A percentile compares a stretch with the other conserved stretches of the same genome.
These are phyloP conservation scores for Oryza officinalis DNA, from an alignment of 176 grass and related monocot species.

Conservation along the genomic window DNA sequence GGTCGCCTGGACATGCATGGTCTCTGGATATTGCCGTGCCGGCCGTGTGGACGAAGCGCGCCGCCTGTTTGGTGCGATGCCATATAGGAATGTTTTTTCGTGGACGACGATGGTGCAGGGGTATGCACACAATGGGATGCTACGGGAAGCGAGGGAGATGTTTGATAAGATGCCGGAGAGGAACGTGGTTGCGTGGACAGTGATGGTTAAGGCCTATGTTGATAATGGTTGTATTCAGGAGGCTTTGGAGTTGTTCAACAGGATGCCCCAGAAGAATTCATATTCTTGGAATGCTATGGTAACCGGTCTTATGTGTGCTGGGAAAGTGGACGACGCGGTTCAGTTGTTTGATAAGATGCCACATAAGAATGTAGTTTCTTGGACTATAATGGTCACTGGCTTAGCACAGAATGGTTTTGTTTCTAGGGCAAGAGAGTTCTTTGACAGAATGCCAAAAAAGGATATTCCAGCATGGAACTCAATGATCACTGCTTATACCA, in stretches of 20 bases:
- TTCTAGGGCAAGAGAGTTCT: conserved; percentile 46
- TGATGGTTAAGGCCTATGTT: conserved; percentile 40
- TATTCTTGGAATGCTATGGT: conserved; percentile 49
- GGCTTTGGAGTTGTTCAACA: conserved; percentile 39
- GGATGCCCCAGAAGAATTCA: conserved; percentile 38
- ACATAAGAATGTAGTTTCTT: conserved; percentile 52
- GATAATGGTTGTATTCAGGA: conserved; percentile 11
- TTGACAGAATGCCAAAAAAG: conserved; percentile 51
- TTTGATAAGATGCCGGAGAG: conserved; percentile 59
- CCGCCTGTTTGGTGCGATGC: conserved; percentile 61
- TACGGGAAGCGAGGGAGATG: conserved; percentile 43
- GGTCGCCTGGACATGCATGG: neutral
- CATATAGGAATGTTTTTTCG: conserved; percentile 37
- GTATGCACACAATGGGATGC: conserved; percentile 35
- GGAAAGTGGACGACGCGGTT: conserved; percentile 38
- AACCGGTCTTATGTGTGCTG: conserved; percentile 29
- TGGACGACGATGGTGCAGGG: conserved; percentile 68
- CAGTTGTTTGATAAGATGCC: conserved; percentile 46
- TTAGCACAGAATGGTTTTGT: conserved; percentile 53
- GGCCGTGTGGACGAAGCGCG: conserved; percentile 46
- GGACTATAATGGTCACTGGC: conserved; percentile 71
- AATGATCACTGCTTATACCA: conserved; percentile 59
- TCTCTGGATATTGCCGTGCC: conserved; percentile 23
- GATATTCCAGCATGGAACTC: conserved; percentile 36
- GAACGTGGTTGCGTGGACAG: conserved; percentile 52